A percentile compares a stretch with the other conserved stretches of the same genome.
Conservation (phyloP, 1,284 basidiomycete species). For the Cutaneotrichosporon arboriforme region DNA sequence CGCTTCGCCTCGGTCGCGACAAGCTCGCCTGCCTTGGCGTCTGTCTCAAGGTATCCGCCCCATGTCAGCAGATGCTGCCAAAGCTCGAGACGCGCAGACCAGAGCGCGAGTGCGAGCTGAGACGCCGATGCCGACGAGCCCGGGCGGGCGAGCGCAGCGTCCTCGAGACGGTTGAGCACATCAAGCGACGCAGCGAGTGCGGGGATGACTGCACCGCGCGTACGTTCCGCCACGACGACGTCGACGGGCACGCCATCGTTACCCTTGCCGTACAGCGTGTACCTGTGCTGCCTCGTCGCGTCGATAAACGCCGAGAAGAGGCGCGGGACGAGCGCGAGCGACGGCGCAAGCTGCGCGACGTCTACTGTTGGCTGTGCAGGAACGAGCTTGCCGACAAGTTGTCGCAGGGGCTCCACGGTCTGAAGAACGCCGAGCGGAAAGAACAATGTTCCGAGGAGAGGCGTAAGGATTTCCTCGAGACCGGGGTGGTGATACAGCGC, state of each 20-base stretch:
- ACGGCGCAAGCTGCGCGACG: conserved; percentile 4
- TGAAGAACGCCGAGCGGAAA: conserved; percentile 27
- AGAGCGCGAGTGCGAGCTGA: not conserved
- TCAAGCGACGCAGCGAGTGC: conserved; percentile 19
- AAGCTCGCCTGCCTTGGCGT: conserved; percentile 24
- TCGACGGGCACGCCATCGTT: conserved; percentile 30
- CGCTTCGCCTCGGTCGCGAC: conserved; percentile 19
- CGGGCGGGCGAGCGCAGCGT: conserved; percentile 4
- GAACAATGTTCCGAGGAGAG: conserved; percentile 19
- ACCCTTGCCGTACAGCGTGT: conserved; percentile 27
- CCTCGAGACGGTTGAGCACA: conserved; percentile 19
- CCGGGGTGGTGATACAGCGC: conserved; percentile 15
- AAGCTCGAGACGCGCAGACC: conserved; percentile 17
- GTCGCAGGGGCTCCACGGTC: conserved; percentile 20
- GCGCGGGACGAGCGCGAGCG: conserved; percentile 19
- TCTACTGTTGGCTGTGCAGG: not conserved
- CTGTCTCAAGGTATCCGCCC: conserved; percentile 44
- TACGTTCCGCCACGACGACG: conserved; percentile 32
- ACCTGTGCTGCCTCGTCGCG: conserved; percentile 22
- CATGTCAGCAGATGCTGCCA: conserved; percentile 34
- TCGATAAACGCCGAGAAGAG: conserved; percentile 26
- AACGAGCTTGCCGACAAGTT: conserved; percentile 6
- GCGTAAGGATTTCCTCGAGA: conserved; percentile 13
- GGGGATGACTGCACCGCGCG: conserved; percentile 27
- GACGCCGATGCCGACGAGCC: not conserved